Conservation (phyloP, 148 eudicot species). For the Chenopodium formosanum region DNA sequence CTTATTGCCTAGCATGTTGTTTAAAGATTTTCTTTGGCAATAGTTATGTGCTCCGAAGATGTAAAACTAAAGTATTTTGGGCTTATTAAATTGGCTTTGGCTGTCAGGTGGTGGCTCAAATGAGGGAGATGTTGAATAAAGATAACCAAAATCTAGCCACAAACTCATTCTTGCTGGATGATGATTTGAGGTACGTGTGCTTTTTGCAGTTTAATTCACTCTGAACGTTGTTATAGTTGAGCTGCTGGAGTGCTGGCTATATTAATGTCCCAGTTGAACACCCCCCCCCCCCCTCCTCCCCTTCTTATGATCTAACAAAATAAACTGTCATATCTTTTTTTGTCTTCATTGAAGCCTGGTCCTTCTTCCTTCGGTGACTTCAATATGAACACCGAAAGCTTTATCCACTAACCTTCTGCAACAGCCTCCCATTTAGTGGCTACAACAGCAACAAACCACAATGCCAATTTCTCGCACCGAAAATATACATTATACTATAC, state of each 20-base stretch:
- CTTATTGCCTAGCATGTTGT: not conserved
- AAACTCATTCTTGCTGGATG: slow-evolving; percentile 92
- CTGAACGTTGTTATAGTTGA: not conserved
- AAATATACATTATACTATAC: no score
- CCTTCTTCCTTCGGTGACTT: no score
- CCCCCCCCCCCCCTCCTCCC: not conserved
- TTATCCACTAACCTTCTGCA: no score
- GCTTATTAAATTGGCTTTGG: slow-evolving; percentile 9
- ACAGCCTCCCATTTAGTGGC: no score
- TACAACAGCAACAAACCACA: no score
- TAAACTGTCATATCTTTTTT: no score
- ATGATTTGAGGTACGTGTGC: slow-evolving; percentile 74
- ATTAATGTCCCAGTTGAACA: not conserved
- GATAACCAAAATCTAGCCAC: slow-evolving; percentile 84
- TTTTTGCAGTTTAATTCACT: not conserved
- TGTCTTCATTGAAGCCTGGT: no score
- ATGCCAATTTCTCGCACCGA: no score
- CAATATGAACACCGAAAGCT: no score
- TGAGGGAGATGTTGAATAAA: slow-evolving; percentile 90
- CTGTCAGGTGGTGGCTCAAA: slow-evolving; percentile 87
- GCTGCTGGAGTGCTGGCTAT: not conserved
- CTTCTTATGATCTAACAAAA: no score
- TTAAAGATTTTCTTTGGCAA: not conserved
- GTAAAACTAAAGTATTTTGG: not conserved
- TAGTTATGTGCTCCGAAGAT: not conserved